These are phyloP conservation scores for Cladophialophora exuberans DNA, from an alignment of 2,329 filamentous ascomycete species.

Conservation along the genomic window DNA sequence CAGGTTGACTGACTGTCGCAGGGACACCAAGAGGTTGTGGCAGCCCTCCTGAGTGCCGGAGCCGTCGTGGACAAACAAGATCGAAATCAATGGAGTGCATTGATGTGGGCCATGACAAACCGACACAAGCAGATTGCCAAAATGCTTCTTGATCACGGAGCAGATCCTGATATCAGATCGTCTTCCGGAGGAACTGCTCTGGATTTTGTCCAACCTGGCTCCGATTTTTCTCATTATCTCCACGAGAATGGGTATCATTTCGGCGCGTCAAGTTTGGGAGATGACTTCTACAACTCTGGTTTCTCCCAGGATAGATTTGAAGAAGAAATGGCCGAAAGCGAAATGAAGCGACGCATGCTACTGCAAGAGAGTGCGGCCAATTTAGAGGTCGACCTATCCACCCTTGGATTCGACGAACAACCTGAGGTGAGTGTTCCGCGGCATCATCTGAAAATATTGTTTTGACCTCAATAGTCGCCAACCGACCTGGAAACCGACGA, in stretches of 20 bases:
- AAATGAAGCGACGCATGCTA: slow-evolving; percentile 88
- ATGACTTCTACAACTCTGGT: slow-evolving; percentile 87
- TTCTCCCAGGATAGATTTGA: slow-evolving; percentile 94
- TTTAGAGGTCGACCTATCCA: slow-evolving; percentile 92
- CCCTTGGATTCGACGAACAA: slow-evolving; percentile 92
- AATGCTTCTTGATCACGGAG: slow-evolving; percentile 85
- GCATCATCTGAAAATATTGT: background rate
- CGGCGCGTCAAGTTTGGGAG: slow-evolving; percentile 48
- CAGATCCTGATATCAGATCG: slow-evolving; percentile 94
- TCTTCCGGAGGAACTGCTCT: slow-evolving; percentile 91
- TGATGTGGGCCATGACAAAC: slow-evolving; percentile 99
- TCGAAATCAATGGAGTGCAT: slow-evolving; percentile 92
- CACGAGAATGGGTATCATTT: slow-evolving; percentile 87
- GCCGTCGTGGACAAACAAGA: slow-evolving; percentile 92
- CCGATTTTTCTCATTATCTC: slow-evolving; percentile 93
- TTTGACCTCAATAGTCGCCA: slow-evolving; percentile 48
- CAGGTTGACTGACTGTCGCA: slow-evolving; percentile 3
- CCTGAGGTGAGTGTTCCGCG: slow-evolving; percentile 59
- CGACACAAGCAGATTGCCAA: slow-evolving; percentile 95
- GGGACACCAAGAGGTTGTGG: slow-evolving; percentile 86
- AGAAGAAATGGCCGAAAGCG: slow-evolving; percentile 95
- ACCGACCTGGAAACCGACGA: slow-evolving; percentile 72
- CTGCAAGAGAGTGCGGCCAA: slow-evolving; percentile 99
- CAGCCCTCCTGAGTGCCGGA: slow-evolving; percentile 79
- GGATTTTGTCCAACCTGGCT: slow-evolving; percentile 92